Base-by-base conservation (phyloP, 225 moss, liverwort and hornwort genomes). In the Ulota crispa region DNA sequence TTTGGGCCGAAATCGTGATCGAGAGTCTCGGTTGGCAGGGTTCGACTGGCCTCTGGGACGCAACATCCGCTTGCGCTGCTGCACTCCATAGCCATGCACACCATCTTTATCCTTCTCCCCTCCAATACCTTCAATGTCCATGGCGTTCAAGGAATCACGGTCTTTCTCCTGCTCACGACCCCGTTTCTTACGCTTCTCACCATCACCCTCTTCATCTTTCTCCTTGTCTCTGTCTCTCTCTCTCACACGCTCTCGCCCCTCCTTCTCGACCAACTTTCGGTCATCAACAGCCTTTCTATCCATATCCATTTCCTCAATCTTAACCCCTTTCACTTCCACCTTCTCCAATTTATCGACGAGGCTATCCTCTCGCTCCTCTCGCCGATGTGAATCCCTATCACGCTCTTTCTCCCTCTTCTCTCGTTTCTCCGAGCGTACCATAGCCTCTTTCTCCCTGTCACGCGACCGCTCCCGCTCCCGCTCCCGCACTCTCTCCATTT, bases 31-130 rank as follows among this genome's bases (percentile, higher is more conserved):
- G 47, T 82, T 81, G 30, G 92, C 74, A 53, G 91, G 80, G 70
- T 92, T 89, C 24, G 90, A 86, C 73, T 91, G 93, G 64, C 90
- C 92, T 75, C 96, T 89, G 19, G 96, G 99, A 52, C 96, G 93
- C 75, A 94, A 87, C 86, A 96, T 84, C 74, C 99, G 90, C 88
- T 93, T 96, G 70, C 95, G 87, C 83, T 92, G 92, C 80, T 94
- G 98, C 34, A 94, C 85, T 19, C 89, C 92, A 80, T 89, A 89
- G 71, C 89, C 92, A 65, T 92, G 87, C 34, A 83, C 87, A 28
- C 86, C 86, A 68, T 96, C 96, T 84, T 89, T 93, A 43, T 96
- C 99, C 78, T 87, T 92, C 54, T 94, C 96, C 81, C 90, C 98
- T 60, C 78, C 72, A 54, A 41, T 82, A 16, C 89, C 93, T 64